phyloP scores from a whole-genome alignment of 169 alveolate genomes.

The Eimeria necatrix region DNA sequence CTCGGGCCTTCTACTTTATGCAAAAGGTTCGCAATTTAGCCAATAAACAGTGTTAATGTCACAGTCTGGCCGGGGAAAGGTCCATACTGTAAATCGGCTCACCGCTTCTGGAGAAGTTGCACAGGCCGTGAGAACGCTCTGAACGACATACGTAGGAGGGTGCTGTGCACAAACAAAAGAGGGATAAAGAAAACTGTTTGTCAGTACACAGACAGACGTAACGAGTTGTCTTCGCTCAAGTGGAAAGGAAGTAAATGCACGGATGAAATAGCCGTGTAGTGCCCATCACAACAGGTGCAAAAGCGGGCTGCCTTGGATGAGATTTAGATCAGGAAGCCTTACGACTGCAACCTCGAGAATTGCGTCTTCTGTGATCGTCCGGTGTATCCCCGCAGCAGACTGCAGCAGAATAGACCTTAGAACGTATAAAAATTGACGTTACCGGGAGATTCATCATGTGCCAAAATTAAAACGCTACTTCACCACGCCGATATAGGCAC shows the following conservation, averaged over 20 bases:
- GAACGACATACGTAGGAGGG: constrained; percentile 76
- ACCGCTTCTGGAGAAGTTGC: constrained; percentile 73
- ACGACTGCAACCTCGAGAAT: constrained; percentile 79
- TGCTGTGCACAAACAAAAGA: constrained; percentile 14
- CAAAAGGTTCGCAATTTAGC: neutral
- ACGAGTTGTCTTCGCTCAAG: too few relatives aligned
- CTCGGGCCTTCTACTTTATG: neutral
- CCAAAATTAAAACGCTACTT: neutral
- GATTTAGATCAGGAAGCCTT: neutral
- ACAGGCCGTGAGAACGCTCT: constrained; percentile 75
- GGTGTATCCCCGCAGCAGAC: constrained; percentile 79
- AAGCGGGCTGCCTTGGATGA: too few relatives aligned
- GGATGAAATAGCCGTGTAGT: too few relatives aligned
- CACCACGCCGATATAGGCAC: neutral
- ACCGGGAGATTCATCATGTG: neutral
- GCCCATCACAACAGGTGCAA: too few relatives aligned
- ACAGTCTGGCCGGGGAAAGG: too few relatives aligned
- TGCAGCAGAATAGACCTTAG: constrained; percentile 3
- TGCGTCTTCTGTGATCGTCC: constrained; percentile 53
- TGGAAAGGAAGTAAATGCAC: too few relatives aligned
- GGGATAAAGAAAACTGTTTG: neutral
- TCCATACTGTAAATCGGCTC: neutral
- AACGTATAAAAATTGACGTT: neutral
- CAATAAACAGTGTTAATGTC: neutral
- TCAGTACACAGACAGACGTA: too few relatives aligned